phyloP scores from a whole-genome alignment of 2,329 filamentous ascomycete genomes.

The Fusarium fujikuroi region DNA sequence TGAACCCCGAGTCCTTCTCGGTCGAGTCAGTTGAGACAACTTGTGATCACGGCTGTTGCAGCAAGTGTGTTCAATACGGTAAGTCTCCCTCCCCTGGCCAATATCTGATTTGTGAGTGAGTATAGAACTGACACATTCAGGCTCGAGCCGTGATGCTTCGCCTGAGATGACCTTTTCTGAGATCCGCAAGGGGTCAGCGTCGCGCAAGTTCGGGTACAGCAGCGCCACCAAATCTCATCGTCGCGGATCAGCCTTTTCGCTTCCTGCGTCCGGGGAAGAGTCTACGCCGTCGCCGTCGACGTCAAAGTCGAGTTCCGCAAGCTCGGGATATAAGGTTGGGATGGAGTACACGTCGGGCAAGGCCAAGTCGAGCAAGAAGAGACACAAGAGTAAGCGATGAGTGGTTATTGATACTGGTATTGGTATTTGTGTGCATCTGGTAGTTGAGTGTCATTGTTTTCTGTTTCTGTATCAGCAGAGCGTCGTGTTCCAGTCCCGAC shows the following conservation, averaged over 20 bases:
- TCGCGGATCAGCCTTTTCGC: constrained; percentile 46
- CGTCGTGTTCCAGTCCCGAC: neutral
- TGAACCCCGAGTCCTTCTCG: constrained; percentile 47
- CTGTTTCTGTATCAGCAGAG: neutral
- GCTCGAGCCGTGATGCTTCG: constrained; percentile 46
- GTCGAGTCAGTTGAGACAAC: constrained; percentile 53
- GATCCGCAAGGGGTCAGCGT: constrained; percentile 50
- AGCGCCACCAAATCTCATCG: constrained; percentile 46
- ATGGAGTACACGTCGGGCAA: constrained; percentile 47
- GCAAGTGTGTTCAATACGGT: constrained; percentile 58
- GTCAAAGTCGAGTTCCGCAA: constrained; percentile 36
- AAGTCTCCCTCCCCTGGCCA: neutral
- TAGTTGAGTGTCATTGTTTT: neutral
- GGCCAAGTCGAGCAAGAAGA: constrained; percentile 44
- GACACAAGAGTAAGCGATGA: constrained; percentile 41
- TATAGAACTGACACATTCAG: constrained; percentile 36
- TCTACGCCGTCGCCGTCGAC: constrained; percentile 36
- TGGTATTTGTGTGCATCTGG: neutral
- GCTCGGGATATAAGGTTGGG: constrained; percentile 44
- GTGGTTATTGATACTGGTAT: no score
- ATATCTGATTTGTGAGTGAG: neutral
- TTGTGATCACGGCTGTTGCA: constrained; percentile 66
- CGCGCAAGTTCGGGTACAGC: constrained; percentile 51
- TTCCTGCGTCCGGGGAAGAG: constrained; percentile 24
- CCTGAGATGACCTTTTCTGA: constrained; percentile 53